Evolutionary conservation across 1,284 basidiomycete genomes (phyloP), one percentile per base, ranked within the genome.

Genomic region (Fomes fomentarius): DNA sequence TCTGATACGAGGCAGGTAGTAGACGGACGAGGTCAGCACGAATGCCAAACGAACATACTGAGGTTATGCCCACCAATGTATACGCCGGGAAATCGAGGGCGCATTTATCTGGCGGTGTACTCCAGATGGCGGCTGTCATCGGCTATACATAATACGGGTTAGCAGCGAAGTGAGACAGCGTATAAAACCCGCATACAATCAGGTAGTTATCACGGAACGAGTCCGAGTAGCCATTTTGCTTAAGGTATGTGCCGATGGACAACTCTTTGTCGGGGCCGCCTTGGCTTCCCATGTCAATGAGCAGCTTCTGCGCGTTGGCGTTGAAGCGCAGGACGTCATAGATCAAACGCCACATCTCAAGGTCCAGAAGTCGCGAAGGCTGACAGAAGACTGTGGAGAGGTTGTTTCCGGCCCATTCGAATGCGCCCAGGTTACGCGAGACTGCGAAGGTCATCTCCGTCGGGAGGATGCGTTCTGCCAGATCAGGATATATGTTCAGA

Each of bases 61-160:
- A n/a, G n/a, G n/a, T n/a, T n/a, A n/a, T 1, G 12, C 71, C 9
- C 56, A 91, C 83, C 63, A 93, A 70, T 0, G 90, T 92, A 19
- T 76, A 75, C 0, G 84, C 89, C 5, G 90, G 91, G 66, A 93
- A 91, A 54, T 89, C 84, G 38, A 85, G 69, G 7, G 84, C 77
- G 53, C 87, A 90, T 59, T 83, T 82, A 62, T 87, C 84, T 4
- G 90, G 86, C 0, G 89, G 86, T 0, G 88, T 92, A 40, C 84
- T 89, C 91, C 91, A 94, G 47, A 93, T 87, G 3, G 86, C 86
- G 1, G 87, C 87, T 17, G 87, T 90, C 87, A 92, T 89, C 0
- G 89, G 89, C 89, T 92, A 26, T 8, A 8, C 28, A 56, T 0
- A 10, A 24, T 14, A 45, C 21, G 10, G 39, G 33, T 42, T 22